phyloP scores from a whole-genome alignment of 495 filamentous ascomycete genomes.

The Hyaloscypha bicolor region DNA sequence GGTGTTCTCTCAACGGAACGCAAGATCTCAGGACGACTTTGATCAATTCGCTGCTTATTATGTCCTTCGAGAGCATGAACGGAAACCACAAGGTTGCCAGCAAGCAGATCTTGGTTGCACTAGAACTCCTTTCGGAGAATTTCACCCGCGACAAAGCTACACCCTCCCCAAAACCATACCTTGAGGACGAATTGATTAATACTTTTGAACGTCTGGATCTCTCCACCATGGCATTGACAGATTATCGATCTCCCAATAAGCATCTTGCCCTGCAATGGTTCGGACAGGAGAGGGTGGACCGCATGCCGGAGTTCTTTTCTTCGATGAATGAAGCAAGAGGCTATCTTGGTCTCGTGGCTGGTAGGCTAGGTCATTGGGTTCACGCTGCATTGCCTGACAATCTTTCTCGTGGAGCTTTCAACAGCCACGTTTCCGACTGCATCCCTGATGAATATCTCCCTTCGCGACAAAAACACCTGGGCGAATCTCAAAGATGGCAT shows the following conservation, averaged over 20 bases:
- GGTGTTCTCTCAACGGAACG: neutral
- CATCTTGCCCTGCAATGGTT: neutral
- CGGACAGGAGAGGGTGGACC: neutral
- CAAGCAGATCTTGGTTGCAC: neutral
- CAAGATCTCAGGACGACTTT: slow-evolving; percentile 3
- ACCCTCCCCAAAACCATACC: neutral
- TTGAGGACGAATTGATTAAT: neutral
- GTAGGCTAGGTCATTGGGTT: neutral
- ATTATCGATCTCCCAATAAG: neutral
- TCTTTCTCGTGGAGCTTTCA: neutral
- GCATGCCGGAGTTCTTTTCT: neutral
- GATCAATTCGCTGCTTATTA: neutral
- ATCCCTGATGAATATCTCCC: neutral
- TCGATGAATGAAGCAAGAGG: neutral
- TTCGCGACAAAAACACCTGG: neutral
- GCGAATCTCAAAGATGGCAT: neutral
- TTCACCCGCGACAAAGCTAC: neutral
- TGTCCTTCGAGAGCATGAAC: slow-evolving; percentile 1
- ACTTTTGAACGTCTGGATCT: slow-evolving; percentile 1
- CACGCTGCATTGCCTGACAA: neutral
- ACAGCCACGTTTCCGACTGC: neutral
- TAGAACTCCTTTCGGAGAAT: neutral
- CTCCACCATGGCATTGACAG: neutral
- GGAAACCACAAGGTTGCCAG: neutral
- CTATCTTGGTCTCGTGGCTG: neutral